Conservation (phyloP, 176 grass and related monocot genomes). For the Avena insularis region DNA sequence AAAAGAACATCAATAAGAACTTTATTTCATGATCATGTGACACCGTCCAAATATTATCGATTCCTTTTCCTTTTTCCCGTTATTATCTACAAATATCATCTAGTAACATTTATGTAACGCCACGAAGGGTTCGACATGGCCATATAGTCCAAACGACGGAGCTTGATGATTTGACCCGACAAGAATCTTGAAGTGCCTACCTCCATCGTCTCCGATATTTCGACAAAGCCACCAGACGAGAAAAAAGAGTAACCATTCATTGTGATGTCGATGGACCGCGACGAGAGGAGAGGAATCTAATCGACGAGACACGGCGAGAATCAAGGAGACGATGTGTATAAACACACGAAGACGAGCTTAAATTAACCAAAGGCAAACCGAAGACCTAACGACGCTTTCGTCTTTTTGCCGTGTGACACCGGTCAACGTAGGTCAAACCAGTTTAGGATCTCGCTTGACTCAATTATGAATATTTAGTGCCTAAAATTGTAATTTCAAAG, state of each 20-base stretch:
- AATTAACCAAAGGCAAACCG: background rate
- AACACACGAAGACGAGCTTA: background rate
- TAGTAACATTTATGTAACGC: background rate
- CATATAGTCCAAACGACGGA: background rate
- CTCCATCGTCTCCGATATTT: background rate
- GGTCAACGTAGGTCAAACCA: too few species aligned
- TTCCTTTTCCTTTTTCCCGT: background rate
- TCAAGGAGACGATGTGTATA: background rate
- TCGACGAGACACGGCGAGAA: background rate
- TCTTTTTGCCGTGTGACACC: background rate
- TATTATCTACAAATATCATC: background rate
- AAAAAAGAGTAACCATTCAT: background rate
- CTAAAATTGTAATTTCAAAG: too few species aligned
- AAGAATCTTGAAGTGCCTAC: background rate
- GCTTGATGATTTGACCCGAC: background rate
- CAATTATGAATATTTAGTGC: too few species aligned
- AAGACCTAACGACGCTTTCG: background rate
- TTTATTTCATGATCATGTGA: too few species aligned
- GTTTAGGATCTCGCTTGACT: too few species aligned
- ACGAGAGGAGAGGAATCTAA: background rate
- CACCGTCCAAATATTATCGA: background rate
- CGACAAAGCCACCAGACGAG: background rate
- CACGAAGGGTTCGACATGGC: background rate
- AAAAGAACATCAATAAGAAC: too few species aligned
- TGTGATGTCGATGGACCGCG: background rate